phyloP scores from a whole-genome alignment of 2,329 filamentous ascomycete genomes.

The Gaeumannomyces tritici region DNA sequence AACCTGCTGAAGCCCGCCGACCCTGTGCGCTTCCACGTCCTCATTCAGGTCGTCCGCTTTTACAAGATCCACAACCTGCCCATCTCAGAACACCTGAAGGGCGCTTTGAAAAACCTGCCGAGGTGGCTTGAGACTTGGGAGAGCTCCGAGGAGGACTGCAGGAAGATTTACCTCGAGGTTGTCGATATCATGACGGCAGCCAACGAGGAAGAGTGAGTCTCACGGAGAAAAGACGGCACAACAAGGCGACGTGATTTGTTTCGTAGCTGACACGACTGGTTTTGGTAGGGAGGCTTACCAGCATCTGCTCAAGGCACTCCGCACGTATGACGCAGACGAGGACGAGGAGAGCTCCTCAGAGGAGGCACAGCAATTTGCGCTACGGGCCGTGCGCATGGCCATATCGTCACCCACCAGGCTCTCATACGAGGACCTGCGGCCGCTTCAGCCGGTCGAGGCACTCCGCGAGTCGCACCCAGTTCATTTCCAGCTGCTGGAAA shows the following conservation, averaged over 20 bases:
- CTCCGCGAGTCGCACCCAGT: slow-evolving; percentile 75
- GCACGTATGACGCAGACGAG: slow-evolving; percentile 48
- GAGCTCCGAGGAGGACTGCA: slow-evolving; percentile 69
- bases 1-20: slow-evolving; percentile 75
- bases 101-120: slow-evolving; percentile 75
- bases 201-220: slow-evolving; percentile 63
- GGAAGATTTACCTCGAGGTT: slow-evolving; percentile 76
- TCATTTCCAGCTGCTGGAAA: slow-evolving; percentile 86
- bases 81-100: slow-evolving; percentile 77
- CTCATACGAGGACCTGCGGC: slow-evolving; percentile 73
- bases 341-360: slow-evolving; percentile 46
- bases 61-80: slow-evolving; percentile 52
- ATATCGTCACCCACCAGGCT: slow-evolving; percentile 47
- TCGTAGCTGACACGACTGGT: slow-evolving; percentile 1
- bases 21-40: slow-evolving; percentile 79
- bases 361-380: slow-evolving; percentile 50
- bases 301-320: slow-evolving; percentile 54
- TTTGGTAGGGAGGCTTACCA: slow-evolving; percentile 49
- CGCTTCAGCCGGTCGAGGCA: slow-evolving; percentile 74
- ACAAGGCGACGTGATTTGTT: background rate
- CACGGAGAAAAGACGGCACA: background rate
- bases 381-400: slow-evolving; percentile 45
- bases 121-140: slow-evolving; percentile 79
- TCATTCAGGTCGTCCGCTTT: slow-evolving; percentile 79
- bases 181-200: slow-evolving; percentile 71